Evolutionary conservation across 306 rosid genomes (phyloP), one percentile per base, ranked within the genome.

Genomic region (Cucumis melo): DNA sequence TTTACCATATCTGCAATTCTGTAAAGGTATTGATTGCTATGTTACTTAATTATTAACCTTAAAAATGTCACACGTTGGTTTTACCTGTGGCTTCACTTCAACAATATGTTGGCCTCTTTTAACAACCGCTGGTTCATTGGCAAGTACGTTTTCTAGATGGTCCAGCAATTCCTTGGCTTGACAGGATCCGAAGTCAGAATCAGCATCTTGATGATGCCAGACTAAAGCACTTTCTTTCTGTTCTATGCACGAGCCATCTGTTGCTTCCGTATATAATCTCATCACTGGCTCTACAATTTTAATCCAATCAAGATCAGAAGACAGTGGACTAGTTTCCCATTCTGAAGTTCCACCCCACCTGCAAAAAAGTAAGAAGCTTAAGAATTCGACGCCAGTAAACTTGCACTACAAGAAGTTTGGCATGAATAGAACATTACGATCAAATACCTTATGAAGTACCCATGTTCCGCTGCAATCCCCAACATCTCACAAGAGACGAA

Each of bases 271-370:
- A 54, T 78, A 78, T 48, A 17, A 36, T 65, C 64, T 65, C 80
- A 78, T 78, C 39, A 78, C 80, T 48, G 80, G 80, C 41, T 65
- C 80, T 7, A 66, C 80, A 51, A 78, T 65, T 53, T 65, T 78
- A 29, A 78, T 78, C 80, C 80, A 78, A 53, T 78, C 75, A 12
- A 78, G 80, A 78, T 78, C 80, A 53, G 80, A 38, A 78, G 80
- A 29, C 34, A 56, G 23, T 5, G 64, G 54, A 54, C 75, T 78
- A 54, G 34, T 36, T 78, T 78, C 80, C 80, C 80, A 78, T 27
- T 65, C 80, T 53, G 75, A 66, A 64, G 50, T 78, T 65, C 80
- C 75, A 38, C 75, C 75, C 80, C 80, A 78, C 80, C 80, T 78
- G 65, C 80, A 65, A 65, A 65, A 50, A 32, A 46, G 61, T 12